Evolutionary conservation across 148 eudicot species (phyloP), one percentile per base, ranked within the genome.

Genomic region (Pouteria glomerata): DNA sequence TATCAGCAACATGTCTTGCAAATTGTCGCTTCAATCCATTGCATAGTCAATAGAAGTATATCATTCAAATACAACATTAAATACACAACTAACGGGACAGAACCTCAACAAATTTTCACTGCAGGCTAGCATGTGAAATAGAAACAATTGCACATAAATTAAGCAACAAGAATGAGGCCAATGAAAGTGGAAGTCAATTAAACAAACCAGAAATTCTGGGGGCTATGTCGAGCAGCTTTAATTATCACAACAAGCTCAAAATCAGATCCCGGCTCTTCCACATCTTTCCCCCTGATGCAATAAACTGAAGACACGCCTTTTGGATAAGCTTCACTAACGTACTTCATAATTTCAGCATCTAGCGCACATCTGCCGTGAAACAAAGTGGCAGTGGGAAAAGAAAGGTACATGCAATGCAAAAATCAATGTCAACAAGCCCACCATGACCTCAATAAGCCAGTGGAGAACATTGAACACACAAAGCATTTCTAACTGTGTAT

Each of bases 221-320:
- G 98, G 75, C 98, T 95, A 63, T 84, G 87, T 78, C 90, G 89
- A 68, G 93, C 79, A 62, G 98, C 98, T 78, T 93, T 89, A 81
- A 95, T 89, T n/a, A 95, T 90, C 69, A 88, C 89, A 73, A 87
- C 88, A 71, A 95, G 91, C 83, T 85, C 93, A 85, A 89, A 95
- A 83, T 88, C 85, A 19, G 85, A 85, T 52, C 98, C 98, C 60
- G 92, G 89, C 77, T 86, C 97, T 80, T 89, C 96, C 51, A 82
- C 96, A 82, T 95, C 93, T 80, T 89, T 95, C 35, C 98, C 98
- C 53, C 71, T 85, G 21, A 66, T 69, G 81, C 96, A 89, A 73
- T 88, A 91, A 68, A 95, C 97, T 73, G 97, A 84, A 71, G 85
- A 79, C 51, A 88, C 74, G 63, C 98, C 98, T 85, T 91, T 95